A percentile compares a stretch with the other conserved stretches of the same genome.
Evolutionary conservation across 2,329 filamentous ascomycete species (phyloP).

Genomic region (Xylariomycetidae sp.): DNA sequence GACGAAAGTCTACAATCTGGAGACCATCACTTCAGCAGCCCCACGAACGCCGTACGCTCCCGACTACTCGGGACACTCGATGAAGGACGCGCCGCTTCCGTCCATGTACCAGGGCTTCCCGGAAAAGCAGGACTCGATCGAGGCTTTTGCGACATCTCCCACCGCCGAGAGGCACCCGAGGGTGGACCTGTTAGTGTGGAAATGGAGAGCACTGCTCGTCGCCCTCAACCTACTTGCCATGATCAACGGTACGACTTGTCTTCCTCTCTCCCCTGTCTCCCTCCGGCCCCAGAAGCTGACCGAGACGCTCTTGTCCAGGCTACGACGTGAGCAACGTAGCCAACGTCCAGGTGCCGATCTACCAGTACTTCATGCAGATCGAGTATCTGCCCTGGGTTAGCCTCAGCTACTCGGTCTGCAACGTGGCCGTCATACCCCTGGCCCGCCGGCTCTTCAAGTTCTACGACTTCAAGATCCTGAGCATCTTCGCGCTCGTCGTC

Average conservation of each 20-base stretch:
- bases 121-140: no score
- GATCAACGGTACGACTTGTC: not conserved
- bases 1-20: no score
- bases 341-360: slow-evolving; percentile 54
- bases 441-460: slow-evolving; percentile 28
- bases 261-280: no score
- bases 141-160: no score
- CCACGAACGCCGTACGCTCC: no score
- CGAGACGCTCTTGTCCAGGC: slow-evolving; percentile 21
- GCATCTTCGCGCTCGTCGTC: slow-evolving; percentile 19
- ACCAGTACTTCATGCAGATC: slow-evolving; percentile 41
- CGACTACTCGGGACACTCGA: no score
- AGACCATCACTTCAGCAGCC: no score
- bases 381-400: slow-evolving; percentile 36
- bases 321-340: slow-evolving; percentile 43
- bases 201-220: not conserved
- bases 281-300: no score
- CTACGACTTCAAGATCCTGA: slow-evolving; percentile 27
- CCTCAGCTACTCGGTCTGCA: slow-evolving; percentile 30
- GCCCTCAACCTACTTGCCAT: not conserved
- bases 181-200: not conserved
- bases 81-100: no score
- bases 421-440: slow-evolving; percentile 29
- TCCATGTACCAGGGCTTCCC: no score
- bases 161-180: no score